Base-by-base conservation (phyloP, 2,329 filamentous ascomycete genomes). In the Pseudogymnoascus sp. region DNA sequence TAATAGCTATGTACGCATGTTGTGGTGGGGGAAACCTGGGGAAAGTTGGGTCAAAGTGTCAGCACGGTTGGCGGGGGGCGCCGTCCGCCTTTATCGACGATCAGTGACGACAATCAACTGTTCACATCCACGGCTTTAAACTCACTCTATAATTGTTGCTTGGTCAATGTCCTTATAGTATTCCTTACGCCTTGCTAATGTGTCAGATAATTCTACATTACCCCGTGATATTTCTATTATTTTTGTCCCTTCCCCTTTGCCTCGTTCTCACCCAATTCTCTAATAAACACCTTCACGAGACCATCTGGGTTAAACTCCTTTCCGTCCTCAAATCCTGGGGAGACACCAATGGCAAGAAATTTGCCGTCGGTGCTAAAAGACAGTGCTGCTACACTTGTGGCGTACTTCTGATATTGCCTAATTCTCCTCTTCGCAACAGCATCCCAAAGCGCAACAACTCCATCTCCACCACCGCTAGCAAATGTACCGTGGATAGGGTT, bases 211-310 rank as follows among this genome's bases (percentile, higher is more conserved):
- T 30, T 18, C 12, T 58, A 58, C 35, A 58, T 58, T 38, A 25
- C 57, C 37, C 38, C 36, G 9, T 16, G 33, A 54, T 54, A 33
- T 60, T 11, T 41, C 12, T 41, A 28, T 62, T 39, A 70, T 62
- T 72, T 72, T 30, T 67, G 63, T 11, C 66, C 70, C 60, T 72
- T 72, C 1, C 70, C 69, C 58, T 71, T 72, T 4, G 92, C 92
- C 76, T 99, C 94, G 7, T 85, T 89, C 69, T 96, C 92, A 5
- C 87, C 86, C 59, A 99, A 78, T 75, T 96, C 91, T 63, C 93
- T 81, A 28, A 99, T 83, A 70, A 89, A 86, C 30, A 99, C 82
- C 68, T 87, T 88, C 4, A 93, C 85, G 60, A 85, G 81, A 6
- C 90, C 90, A 37, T 78, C 80, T 63, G 90, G 88, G 66, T 94